These are phyloP conservation scores for Aureobasidium subglaciale DNA, from an alignment of 2,329 filamentous ascomycete species.

Conservation along the genomic window DNA sequence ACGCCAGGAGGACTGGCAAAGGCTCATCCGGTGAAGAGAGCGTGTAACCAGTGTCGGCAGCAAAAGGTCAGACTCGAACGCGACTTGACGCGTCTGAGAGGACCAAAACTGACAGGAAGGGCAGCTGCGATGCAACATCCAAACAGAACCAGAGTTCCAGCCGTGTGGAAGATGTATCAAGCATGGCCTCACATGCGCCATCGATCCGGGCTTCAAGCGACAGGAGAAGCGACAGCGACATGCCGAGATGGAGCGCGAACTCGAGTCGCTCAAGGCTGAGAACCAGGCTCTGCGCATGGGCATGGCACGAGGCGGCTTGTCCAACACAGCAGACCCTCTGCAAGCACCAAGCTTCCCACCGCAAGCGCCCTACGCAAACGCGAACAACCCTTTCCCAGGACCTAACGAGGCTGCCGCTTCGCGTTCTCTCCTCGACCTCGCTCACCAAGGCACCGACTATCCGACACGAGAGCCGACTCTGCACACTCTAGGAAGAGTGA, in stretches of 20 bases:
- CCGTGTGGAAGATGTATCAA: conserved; percentile 72
- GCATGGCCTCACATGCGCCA: conserved; percentile 74
- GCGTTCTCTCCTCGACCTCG: conserved; percentile 31
- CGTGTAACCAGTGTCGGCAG: conserved; percentile 78
- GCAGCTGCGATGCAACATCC: conserved; percentile 75
- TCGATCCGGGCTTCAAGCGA: conserved; percentile 82
- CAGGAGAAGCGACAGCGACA: conserved; percentile 76
- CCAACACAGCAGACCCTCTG: not conserved
- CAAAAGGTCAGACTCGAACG: conserved; percentile 57
- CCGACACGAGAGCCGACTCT: conserved; percentile 49
- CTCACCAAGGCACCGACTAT: conserved; percentile 35
- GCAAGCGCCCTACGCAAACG: not conserved
- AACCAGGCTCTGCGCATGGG: conserved; percentile 14
- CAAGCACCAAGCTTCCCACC: not conserved
- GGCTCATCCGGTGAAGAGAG: conserved; percentile 60
- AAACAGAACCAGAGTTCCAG: conserved; percentile 66
- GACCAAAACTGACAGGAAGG: conserved; percentile 19
- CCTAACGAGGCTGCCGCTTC: conserved; percentile 33
- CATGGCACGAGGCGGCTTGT: conserved; percentile 13
- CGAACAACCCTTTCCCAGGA: conserved; percentile 25
- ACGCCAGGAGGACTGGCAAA: conserved; percentile 22
- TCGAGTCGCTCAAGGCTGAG: conserved; percentile 48
- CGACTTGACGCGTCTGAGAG: not conserved
- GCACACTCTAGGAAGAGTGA: conserved; percentile 51
- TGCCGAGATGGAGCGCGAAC: conserved; percentile 80